Base-by-base conservation (phyloP, 768 basidiomycete species). In the Podaxis rugospora region DNA sequence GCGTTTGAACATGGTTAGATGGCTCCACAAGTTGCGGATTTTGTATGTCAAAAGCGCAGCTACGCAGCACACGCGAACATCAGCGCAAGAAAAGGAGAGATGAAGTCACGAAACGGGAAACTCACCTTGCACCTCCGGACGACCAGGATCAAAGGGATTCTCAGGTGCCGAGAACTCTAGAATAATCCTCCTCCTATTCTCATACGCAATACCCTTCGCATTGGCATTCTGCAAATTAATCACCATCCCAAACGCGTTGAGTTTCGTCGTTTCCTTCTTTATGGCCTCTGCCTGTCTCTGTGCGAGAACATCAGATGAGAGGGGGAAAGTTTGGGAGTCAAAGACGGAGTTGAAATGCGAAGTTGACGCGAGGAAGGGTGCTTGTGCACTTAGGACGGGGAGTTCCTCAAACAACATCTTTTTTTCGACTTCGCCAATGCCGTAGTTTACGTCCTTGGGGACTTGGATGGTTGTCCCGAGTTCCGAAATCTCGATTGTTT, bases 51-150 rank as follows among this genome's bases (percentile, higher is more conserved):
- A 70, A 27, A 98, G 76, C 1, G 96, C 96, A 61, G 88, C 96
- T 98, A 66, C 9, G 32, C 32, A 32, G 7, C 32, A 32, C 32
- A 32, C 32, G 9, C 6, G n/a, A 47, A 23, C 10, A 25, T 11
- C 13, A 16, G 25, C 35, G 10, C n/a, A 63, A 7, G 25, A 35
- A 53, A 21, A 4, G 54, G 42, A 5, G 40, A 51, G n/a, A 27
- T 9, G 18, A 39, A 51, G 18, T 39, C 55, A 21, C 16, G 23
- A 54, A 44, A 9, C 55, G 2, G 44, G 42, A 54, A 42, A 66
- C 84, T 62, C 69, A 93, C 95, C 93, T 82, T 97, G 95, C 0
- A 97, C 95, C 68, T 94, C 93, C 1, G 92, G 81, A 44, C 90
- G 79, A 44, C 95, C 95, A 0, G 94, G 79, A 71, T 95, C 91